These are phyloP conservation scores for Yamadazyma oceani DNA, from an alignment of 1,139 yeast species.

Conservation along the genomic window DNA sequence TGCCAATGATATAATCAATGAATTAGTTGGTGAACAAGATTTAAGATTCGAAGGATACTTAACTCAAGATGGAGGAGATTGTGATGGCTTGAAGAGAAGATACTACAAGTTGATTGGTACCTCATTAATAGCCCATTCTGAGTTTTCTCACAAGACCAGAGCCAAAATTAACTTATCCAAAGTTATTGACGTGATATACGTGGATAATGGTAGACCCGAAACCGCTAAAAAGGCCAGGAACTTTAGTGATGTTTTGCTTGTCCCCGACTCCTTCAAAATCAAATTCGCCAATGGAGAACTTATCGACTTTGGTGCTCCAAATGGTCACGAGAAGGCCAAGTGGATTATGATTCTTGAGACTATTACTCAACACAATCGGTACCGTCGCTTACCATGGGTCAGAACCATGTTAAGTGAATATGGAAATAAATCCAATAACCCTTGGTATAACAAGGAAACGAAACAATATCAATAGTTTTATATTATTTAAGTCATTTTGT, in stretches of 20 bases:
- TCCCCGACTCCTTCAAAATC: conserved; percentile 65
- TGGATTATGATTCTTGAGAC: conserved; percentile 60
- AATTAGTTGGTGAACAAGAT: conserved; percentile 41
- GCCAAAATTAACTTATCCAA: conserved; percentile 67
- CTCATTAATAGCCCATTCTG: conserved; percentile 65
- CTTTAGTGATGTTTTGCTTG: conserved; percentile 57
- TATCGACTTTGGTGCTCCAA: conserved; percentile 70
- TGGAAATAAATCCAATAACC: conserved; percentile 14
- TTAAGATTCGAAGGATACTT: conserved; percentile 57
- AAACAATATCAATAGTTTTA: conserved; percentile 8
- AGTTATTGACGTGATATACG: conserved; percentile 53
- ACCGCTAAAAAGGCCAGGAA: conserved; percentile 45
- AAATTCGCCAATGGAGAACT: conserved; percentile 67
- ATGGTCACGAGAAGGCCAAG: conserved; percentile 47
- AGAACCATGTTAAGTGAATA: conserved; percentile 38
- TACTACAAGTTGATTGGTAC: conserved; percentile 62
- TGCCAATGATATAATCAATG: conserved; percentile 54
- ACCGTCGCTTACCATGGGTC: conserved; percentile 73
- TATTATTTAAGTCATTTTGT: not conserved
- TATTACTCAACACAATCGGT: conserved; percentile 53
- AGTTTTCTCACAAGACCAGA: conserved; percentile 57
- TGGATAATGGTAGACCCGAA: conserved; percentile 42
- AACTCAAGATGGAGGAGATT: conserved; percentile 81
- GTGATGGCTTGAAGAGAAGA: conserved; percentile 60
- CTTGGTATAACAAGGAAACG: conserved; percentile 14